Evolutionary conservation across 352 stramenopile species (phyloP), one percentile per base, ranked within the genome.

Genomic region (Pseudoperonospora humuli): DNA sequence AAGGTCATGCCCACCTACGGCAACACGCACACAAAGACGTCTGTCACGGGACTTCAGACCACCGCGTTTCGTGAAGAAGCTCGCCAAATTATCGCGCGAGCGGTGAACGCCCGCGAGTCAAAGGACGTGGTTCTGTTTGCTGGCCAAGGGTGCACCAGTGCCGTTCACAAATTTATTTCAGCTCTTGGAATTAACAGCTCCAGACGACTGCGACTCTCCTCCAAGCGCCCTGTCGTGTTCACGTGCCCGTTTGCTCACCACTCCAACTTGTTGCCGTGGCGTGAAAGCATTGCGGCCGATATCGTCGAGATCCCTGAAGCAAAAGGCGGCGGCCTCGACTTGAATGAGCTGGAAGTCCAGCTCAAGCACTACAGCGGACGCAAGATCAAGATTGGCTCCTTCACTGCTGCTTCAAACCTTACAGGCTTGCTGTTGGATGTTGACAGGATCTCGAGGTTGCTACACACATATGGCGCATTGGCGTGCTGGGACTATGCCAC

Each of bases 401-500:
- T 98, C 69, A 84, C 72, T 21, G 95, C 95, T 1, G 92, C 84
- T 4, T 90, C 77, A 29, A 99, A 98, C 58, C 73, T 99, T 19
- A 98, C 95, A 0, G 96, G 96, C 5, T 45, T 95, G 9, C 56
- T 97, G 27, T 71, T 75, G 7, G 75, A 98, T 50, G 82, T 96
- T 7, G 69, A 97, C 57, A 59, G 59, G 1, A 79, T 98, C 51
- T 84, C 92, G 2, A 72, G 58, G 11, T 29, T 96, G 7, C 55
- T 98, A 31, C 95, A 98, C 63, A 57, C 62, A 35, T 57, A 98
- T 41, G 86, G 91, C 0, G 93, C 88, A 3, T 56, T 99, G 35
- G 78, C 86, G 5, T 90, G 95, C 47, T 98, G 93, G 73, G 96
- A 99, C 75, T 98, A 97, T 57, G 95, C 96, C 0, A 96, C 91